Evolutionary conservation across 2,329 filamentous ascomycete genomes (phyloP).

Genomic region (Sporothrix brasiliensis): DNA sequence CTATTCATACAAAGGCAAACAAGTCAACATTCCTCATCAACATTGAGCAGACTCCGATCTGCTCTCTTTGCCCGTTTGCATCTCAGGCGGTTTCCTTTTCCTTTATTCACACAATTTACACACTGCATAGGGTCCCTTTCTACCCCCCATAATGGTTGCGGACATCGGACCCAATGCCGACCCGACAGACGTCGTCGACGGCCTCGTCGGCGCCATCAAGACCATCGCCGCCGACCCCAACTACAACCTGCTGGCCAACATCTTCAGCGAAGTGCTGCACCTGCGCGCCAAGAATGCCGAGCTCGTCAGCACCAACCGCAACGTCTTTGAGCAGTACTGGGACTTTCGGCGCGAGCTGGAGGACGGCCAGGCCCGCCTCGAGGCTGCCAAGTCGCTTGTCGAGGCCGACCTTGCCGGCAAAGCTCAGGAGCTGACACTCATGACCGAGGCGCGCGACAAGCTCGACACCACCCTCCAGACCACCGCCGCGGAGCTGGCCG

Average conservation of each 20-base stretch:
- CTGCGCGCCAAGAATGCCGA: conserved; percentile 43
- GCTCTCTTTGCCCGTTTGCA: background rate
- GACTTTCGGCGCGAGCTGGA: conserved; percentile 43
- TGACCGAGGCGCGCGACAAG: conserved; percentile 32
- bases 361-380: conserved; percentile 38
- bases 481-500: conserved; percentile 37
- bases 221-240: conserved; percentile 43
- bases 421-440: conserved; percentile 37
- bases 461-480: conserved; percentile 36
- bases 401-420: conserved; percentile 38
- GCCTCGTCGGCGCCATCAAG: conserved; percentile 43
- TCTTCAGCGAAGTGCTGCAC: conserved; percentile 43
- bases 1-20: background rate
- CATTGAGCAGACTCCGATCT: background rate
- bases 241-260: conserved; percentile 43
- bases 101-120: background rate
- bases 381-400: conserved; percentile 39
- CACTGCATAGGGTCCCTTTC: background rate
- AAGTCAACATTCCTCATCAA: background rate
- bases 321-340: conserved; percentile 44
- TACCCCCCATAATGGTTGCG: conserved; percentile 24
- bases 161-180: conserved; percentile 27
- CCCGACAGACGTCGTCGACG: conserved; percentile 38
- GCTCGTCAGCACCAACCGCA: conserved; percentile 41
- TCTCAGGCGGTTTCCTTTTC: background rate